Evolutionary conservation across 768 basidiomycete genomes (phyloP).

Genomic region (Calvatia gigantea): DNA sequence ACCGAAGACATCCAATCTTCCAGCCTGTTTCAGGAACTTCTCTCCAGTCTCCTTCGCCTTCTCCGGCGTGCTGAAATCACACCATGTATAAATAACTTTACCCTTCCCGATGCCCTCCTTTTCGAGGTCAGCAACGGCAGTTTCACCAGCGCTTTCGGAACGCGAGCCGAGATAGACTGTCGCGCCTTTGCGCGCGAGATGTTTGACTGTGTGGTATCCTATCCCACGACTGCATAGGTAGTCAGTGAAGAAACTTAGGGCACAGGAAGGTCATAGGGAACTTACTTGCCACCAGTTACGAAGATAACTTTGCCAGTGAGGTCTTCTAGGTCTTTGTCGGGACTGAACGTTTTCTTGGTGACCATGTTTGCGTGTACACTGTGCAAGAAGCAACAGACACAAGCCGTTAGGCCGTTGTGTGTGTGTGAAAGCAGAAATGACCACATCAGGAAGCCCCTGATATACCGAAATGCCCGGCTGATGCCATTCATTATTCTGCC

Average conservation of each 20-base stretch:
- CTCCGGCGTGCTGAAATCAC: slow-evolving; percentile 42
- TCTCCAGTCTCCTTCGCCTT: slow-evolving; percentile 37
- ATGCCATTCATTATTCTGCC: too few species aligned
- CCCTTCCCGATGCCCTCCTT: slow-evolving; percentile 39
- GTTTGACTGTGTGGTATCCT: slow-evolving; percentile 45
- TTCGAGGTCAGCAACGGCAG: slow-evolving; percentile 39
- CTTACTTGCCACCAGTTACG: slow-evolving; percentile 56
- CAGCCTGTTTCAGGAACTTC: slow-evolving; percentile 38
- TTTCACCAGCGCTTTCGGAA: slow-evolving; percentile 36
- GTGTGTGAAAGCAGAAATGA: neutral
- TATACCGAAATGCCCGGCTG: too few species aligned
- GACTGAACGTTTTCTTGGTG: slow-evolving; percentile 23
- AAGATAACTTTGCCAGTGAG: slow-evolving; percentile 43
- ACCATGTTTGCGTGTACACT: too few species aligned
- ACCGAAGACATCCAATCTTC: slow-evolving; percentile 48
- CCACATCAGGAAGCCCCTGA: too few species aligned
- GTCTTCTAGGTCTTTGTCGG: slow-evolving; percentile 35
- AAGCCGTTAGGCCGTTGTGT: too few species aligned
- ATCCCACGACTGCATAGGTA: slow-evolving; percentile 21
- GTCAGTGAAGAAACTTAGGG: neutral
- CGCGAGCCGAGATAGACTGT: slow-evolving; percentile 53
- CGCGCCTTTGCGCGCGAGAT: slow-evolving; percentile 46
- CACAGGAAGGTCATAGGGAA: neutral
- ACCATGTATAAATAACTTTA: slow-evolving; percentile 37
- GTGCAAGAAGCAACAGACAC: too few species aligned